Base-by-base conservation (phyloP, 2,329 filamentous ascomycete genomes). In the Paecilomyces formosus region DNA sequence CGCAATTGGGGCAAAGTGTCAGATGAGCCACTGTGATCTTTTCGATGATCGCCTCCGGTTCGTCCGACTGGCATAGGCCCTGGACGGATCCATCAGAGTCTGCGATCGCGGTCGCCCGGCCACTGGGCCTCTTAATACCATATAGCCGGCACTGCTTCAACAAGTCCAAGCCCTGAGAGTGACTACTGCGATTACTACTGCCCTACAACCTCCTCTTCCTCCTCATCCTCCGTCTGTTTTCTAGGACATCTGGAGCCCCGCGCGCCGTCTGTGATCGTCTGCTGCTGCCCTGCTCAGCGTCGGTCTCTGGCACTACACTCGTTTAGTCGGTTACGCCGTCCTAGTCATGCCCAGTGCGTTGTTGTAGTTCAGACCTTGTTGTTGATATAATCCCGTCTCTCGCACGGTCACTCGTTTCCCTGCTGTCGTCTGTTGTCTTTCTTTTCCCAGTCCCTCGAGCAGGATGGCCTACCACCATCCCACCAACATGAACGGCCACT, bases 401-500 rank as follows among this genome's bases (percentile, higher is more conserved):
- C 49, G 2, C 54, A 28, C 26, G 13, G 8, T 55, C 54, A n/a
- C 30, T 49, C 54, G 54, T 30, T 55, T 39, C 13, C 22, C 22
- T 30, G 56, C 54, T 24, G 50, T 59, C 49, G 57, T 57, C 55
- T 55, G 54, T 22, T 11, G 45, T 51, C 21, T 6, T 49, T 31
- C 2, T 56, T 26, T 3, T 53, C 15, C 22, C 33, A 24, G n/a
- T 55, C 30, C 26, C 54, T 21, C 53, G 53, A 35, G 13, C 7
- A 15, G 28, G 33, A 55, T 33, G 11, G 33, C 35, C 35, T 8
- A n/a, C n/a, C 35, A n/a, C n/a, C 35, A 45, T 45, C 35, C 30
- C 1, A 45, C 35, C 13, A 55, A 18, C 13, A 57, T 57, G 58
- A 57, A 49, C 52, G 58, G 33, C 57, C 56, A 56, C 49, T 49